These are phyloP conservation scores for Rhinocladiella mackenziei DNA, from an alignment of 2,329 filamentous ascomycete genomes.

Conservation along the genomic window DNA sequence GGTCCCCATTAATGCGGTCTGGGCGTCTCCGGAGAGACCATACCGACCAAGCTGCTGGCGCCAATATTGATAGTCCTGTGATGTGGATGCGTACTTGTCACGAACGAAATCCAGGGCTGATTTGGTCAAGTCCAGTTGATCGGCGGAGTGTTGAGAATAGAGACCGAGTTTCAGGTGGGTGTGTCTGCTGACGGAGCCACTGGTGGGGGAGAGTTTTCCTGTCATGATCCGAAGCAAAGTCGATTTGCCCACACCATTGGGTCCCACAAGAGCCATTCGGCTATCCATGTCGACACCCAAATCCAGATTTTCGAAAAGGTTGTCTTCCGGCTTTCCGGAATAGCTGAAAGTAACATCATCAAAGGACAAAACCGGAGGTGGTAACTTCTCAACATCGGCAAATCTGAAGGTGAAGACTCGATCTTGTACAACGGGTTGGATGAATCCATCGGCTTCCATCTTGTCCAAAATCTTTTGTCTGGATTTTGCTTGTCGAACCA, in stretches of 20 bases:
- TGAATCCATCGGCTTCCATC: conserved; percentile 99
- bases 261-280: conserved; percentile 90
- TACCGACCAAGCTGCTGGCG: conserved; percentile 94
- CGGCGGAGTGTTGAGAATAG: conserved; percentile 97
- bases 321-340: conserved; percentile 82
- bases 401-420: conserved; percentile 96
- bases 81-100: conserved; percentile 84
- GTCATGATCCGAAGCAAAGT: conserved; percentile 96
- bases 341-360: conserved; percentile 98
- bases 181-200: conserved; percentile 78
- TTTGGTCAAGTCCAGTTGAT: conserved; percentile 98
- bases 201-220: conserved; percentile 80
- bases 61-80: conserved; percentile 99
- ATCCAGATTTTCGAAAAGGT: conserved; percentile 93
- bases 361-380: conserved; percentile 91
- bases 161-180: conserved; percentile 97
- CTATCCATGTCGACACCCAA: conserved; percentile 99
- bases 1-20: conserved; percentile 97
- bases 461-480: conserved; percentile 99
- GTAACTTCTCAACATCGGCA: conserved; percentile 98
- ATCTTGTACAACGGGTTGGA: conserved; percentile 81
- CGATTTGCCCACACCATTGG: conserved; percentile 98
- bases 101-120: conserved; percentile 95
- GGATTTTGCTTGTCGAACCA: conserved; percentile 98
- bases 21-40: conserved; percentile 84